Evolutionary conservation across 139 green algal species (phyloP), one percentile per base, ranked within the genome.

Genomic region (Coelastrella sp.): DNA sequence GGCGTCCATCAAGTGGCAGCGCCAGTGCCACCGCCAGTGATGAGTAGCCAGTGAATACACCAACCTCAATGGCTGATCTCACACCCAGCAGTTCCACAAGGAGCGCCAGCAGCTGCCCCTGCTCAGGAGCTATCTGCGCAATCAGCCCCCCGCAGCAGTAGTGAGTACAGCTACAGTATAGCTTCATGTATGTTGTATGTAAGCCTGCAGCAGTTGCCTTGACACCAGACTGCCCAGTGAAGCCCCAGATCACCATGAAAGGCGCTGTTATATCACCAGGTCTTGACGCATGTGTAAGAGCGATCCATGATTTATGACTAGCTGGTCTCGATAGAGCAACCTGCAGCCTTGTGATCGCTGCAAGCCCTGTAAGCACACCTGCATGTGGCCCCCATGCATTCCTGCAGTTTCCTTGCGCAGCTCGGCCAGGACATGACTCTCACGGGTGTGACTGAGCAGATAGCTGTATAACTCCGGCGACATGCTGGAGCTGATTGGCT

Each of bases 11-110:
- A 6, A 93, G 79, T 0, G 96, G 95, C 76, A 99, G 92, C 6
- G 95, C 96, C 90, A 96, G 73, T 0, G 96, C 96, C 25, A 98
- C 94, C 17, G 94, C 94, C 8, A 96, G 85, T 0, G 96, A 95
- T 0, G 94, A 97, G 93, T 99, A 98, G 6, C 97, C 98, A 1
- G 98, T 99, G 94, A 98, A 99, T 0, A 97, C 94, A 49, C 84
- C 79, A 66, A 97, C 91, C 84, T 97, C 95, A 22, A 98, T 93
- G 11, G 94, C 91, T 4, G 89, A 73, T 35, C 22, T 78, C 0
- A 92, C 96, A 0, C 94, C 91, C 14, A 95, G 91, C 17, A 97
- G 78, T 84, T 95, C 79, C 58, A 97, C 92, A 27, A 99, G 93
- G 92, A 97, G 91, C 0, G 82, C 82, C 88, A 99, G 82, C 60